These are phyloP conservation scores for Cucumis hystrix DNA, from an alignment of 306 rosid species.

Conservation along the genomic window DNA sequence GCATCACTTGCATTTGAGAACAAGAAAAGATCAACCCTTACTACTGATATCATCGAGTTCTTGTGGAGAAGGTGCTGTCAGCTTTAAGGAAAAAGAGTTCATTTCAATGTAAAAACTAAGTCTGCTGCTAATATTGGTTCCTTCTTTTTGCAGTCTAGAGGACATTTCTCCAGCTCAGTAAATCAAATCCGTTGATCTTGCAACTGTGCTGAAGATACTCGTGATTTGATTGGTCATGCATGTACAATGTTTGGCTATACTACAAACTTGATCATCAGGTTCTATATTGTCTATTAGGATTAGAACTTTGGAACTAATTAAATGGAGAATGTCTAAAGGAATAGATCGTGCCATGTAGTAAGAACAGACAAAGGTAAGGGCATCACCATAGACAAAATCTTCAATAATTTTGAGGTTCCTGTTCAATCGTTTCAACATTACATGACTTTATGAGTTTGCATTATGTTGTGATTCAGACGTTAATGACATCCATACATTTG, in stretches of 20 bases:
- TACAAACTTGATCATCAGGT: neutral
- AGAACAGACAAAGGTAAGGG: neutral
- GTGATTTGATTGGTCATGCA: neutral
- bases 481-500: neutral
- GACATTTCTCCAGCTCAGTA: constrained; percentile 38
- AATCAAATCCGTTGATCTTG: neutral
- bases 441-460: neutral
- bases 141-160: constrained; percentile 52
- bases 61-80: constrained; percentile 64
- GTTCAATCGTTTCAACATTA: neutral
- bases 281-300: neutral
- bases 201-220: neutral
- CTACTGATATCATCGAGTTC: constrained; percentile 74
- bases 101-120: neutral
- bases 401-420: neutral
- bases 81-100: neutral
- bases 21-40: constrained; percentile 85
- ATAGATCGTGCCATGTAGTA: neutral
- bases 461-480: neutral
- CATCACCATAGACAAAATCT: neutral
- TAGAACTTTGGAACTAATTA: neutral
- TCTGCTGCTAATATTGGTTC: neutral
- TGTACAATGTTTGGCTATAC: neutral
- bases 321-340: neutral
- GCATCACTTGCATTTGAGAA: constrained; percentile 65